Evolutionary conservation across 495 filamentous ascomycete genomes (phyloP).

Genomic region (Bathelium albidoporum): DNA sequence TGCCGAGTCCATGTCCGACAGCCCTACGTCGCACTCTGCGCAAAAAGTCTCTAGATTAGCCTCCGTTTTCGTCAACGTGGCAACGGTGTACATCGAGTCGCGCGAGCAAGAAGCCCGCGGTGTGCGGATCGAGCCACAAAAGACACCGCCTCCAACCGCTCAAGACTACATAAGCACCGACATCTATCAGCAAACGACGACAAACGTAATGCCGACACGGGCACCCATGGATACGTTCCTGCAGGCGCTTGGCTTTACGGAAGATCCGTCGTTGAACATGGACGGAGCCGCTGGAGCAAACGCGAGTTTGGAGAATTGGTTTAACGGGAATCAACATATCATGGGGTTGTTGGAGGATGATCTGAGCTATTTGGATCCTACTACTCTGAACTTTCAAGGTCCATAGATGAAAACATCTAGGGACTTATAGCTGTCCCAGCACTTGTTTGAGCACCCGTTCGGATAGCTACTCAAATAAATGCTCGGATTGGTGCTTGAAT

Average conservation of each 20-base stretch:
- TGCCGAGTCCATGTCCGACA: not conserved
- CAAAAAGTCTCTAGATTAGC: conserved; percentile 4
- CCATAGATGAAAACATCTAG: not conserved
- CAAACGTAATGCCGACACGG: not conserved
- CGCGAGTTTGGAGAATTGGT: not conserved
- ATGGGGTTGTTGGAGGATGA: conserved; percentile 3
- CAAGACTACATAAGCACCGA: not conserved
- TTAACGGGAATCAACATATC: conserved; percentile 3
- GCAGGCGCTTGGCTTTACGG: conserved; percentile 1
- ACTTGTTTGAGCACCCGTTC: no score
- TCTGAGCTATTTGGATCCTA: conserved; percentile 1
- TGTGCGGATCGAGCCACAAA: not conserved
- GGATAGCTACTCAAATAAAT: no score
- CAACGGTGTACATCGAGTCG: conserved; percentile 3
- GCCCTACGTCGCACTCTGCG: not conserved
- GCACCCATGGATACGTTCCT: not conserved
- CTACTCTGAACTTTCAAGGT: not conserved
- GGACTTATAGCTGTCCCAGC: not conserved
- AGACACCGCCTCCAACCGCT: not conserved
- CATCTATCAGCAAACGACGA: not conserved
- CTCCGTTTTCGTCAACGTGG: conserved; percentile 1
- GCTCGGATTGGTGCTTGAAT: no score
- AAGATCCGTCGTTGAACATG: not conserved
- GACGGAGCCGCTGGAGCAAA: not conserved
- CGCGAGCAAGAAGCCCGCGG: not conserved